Conservation (phyloP, 2,329 filamentous ascomycete genomes). For the Aspergillus pseudoglaucus region DNA sequence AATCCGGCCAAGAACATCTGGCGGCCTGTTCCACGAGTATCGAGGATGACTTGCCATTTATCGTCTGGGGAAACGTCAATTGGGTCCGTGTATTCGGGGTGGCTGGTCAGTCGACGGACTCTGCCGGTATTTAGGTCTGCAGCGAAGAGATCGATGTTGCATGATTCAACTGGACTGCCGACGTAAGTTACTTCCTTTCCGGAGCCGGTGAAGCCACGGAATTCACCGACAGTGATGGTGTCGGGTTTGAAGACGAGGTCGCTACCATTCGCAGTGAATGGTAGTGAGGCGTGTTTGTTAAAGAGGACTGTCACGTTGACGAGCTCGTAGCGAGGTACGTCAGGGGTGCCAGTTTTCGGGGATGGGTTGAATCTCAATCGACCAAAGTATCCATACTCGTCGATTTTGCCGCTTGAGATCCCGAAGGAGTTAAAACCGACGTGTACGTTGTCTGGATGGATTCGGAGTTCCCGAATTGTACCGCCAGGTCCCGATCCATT, state of each 20-base stretch:
- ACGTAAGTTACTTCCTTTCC: constrained; percentile 40
- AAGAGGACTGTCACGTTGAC: constrained; percentile 33
- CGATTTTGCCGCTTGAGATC: constrained; percentile 13
- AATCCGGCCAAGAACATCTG: constrained; percentile 38
- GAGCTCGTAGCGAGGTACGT: constrained; percentile 35
- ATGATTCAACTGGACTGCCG: constrained; percentile 35
- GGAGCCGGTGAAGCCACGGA: constrained; percentile 40
- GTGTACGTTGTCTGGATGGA: constrained; percentile 43
- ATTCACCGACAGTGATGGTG: constrained; percentile 37
- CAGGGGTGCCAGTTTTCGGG: constrained; percentile 24
- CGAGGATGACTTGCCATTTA: constrained; percentile 39
- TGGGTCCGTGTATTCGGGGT: constrained; percentile 42
- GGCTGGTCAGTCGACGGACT: constrained; percentile 38
- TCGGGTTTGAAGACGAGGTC: constrained; percentile 24
- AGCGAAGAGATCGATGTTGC: constrained; percentile 43
- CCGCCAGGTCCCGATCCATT: constrained; percentile 29
- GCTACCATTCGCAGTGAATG: constrained; percentile 18
- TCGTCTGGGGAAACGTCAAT: constrained; percentile 39
- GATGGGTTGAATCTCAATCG: constrained; percentile 37
- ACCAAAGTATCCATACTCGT: constrained; percentile 29
- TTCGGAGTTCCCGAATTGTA: constrained; percentile 36
- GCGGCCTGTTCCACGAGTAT: constrained; percentile 38
- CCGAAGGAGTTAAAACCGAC: constrained; percentile 39
- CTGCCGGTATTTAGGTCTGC: constrained; percentile 35
- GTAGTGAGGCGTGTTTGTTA: constrained; percentile 12